phyloP scores from a whole-genome alignment of 2,329 filamentous ascomycete genomes.

The Fusarium luffae region DNA sequence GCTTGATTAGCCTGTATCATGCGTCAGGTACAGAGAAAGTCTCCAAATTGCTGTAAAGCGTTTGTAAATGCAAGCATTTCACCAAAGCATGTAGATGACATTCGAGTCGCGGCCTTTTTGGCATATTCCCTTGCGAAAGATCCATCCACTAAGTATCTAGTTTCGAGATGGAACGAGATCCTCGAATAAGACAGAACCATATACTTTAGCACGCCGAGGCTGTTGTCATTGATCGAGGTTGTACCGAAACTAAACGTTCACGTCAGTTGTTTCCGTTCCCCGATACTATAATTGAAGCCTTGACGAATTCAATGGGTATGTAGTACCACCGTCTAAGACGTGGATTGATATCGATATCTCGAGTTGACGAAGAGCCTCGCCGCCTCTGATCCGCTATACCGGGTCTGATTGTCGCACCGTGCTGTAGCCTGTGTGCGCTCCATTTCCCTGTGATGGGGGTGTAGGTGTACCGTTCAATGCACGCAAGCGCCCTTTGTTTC shows the following conservation, averaged over 20 bases:
- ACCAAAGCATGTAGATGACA: neutral
- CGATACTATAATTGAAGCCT: neutral
- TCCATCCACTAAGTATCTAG: constrained; percentile 13
- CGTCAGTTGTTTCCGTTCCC: neutral
- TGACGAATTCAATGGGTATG: neutral
- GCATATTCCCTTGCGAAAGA: neutral
- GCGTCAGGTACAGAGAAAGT: neutral
- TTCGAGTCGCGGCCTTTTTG: constrained; percentile 7
- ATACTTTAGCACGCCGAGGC: neutral
- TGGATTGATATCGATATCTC: constrained; percentile 4
- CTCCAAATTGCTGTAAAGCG: neutral
- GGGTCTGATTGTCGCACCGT: constrained; percentile 46
- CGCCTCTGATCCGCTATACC: constrained; percentile 39
- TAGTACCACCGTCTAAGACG: neutral
- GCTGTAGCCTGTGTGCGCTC: constrained; percentile 22
- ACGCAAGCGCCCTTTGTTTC: constrained; percentile 27
- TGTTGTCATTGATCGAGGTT: neutral
- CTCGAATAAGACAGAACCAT: constrained; percentile 1
- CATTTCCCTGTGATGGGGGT: constrained; percentile 36
- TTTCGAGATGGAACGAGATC: constrained; percentile 6
- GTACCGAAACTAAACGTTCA: constrained; percentile 1
- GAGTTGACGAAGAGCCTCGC: constrained; percentile 21
- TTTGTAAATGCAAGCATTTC: neutral
- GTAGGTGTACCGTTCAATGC: constrained; percentile 20
- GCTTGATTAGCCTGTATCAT: neutral